These are phyloP conservation scores for Buddleja alternifolia DNA, from an alignment of 257 asterid species.

Conservation along the genomic window DNA sequence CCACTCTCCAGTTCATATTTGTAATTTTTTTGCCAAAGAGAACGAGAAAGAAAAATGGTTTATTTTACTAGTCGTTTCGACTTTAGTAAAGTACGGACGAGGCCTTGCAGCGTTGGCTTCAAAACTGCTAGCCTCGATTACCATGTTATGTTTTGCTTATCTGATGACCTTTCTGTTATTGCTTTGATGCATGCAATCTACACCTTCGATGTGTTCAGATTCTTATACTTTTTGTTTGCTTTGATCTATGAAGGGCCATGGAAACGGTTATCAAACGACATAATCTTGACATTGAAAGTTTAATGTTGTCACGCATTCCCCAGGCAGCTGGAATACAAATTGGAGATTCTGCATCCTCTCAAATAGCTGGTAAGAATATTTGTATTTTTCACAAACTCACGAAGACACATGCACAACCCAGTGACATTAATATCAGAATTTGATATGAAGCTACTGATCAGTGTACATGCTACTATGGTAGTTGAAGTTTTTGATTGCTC, in stretches of 20 bases:
- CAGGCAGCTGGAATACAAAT: slow-evolving; percentile 67
- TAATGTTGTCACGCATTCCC: slow-evolving; percentile 84
- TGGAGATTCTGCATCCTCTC: slow-evolving; percentile 81
- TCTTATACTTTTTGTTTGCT: slow-evolving; percentile 16
- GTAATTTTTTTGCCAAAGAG: no score
- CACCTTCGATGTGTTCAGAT: slow-evolving; percentile 15
- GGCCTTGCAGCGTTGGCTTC: not conserved
- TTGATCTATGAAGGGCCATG: slow-evolving; percentile 80
- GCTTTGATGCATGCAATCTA: slow-evolving; percentile 19
- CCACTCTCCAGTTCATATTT: not conserved
- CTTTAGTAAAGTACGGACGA: not conserved
- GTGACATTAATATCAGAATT: slow-evolving; percentile 3
- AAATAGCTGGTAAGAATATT: slow-evolving; percentile 62
- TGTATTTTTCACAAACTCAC: slow-evolving; percentile 6
- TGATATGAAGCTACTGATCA: slow-evolving; percentile 15
- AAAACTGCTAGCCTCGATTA: slow-evolving; percentile 11
- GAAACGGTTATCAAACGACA: slow-evolving; percentile 95
- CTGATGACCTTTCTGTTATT: not conserved
- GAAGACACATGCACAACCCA: not conserved
- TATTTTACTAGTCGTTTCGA: no score
- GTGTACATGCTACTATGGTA: slow-evolving; percentile 10
- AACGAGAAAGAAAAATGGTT: not conserved
- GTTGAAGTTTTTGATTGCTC: slow-evolving; percentile 20
- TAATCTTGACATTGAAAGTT: slow-evolving; percentile 88
- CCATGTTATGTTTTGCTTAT: slow-evolving; percentile 17